Evolutionary conservation across 305 asterid species (phyloP).

Genomic region (Fraxinus latifolia): DNA sequence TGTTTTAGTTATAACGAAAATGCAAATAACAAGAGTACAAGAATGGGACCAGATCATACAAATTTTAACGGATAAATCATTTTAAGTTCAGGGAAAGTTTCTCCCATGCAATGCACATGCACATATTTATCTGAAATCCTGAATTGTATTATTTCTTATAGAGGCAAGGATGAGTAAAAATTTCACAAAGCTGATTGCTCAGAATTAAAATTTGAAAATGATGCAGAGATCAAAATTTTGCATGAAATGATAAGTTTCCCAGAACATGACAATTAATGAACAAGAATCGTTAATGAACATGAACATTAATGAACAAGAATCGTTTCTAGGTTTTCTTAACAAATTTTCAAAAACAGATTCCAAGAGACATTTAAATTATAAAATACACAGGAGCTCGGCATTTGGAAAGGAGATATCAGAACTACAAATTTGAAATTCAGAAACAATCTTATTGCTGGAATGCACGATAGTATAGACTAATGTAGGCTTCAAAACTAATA

Average conservation of each 20-base stretch:
- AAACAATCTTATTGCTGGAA: constrained; percentile 6
- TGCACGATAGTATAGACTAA: background rate
- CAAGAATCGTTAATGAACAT: background rate
- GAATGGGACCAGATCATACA: background rate
- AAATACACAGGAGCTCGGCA: constrained; percentile 7
- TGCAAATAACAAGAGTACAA: background rate
- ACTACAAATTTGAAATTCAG: constrained; percentile 4
- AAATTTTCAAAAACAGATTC: background rate
- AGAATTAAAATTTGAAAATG: background rate
- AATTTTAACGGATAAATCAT: constrained; percentile 1
- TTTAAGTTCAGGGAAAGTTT: background rate
- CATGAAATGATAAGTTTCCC: background rate
- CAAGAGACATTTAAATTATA: background rate
- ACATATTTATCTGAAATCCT: background rate
- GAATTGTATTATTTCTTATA: background rate
- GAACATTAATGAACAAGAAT: background rate
- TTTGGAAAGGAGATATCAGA: background rate
- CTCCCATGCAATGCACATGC: constrained; percentile 17
- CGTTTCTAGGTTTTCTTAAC: background rate
- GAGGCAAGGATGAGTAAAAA: background rate
- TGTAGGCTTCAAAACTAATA: constrained; percentile 1
- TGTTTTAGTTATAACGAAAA: constrained; percentile 1
- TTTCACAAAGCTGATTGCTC: background rate
- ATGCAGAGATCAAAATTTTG: background rate
- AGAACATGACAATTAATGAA: background rate